These are phyloP conservation scores for Plectosphaerella cucumerina DNA, from an alignment of 2,329 filamentous ascomycete genomes.

Conservation along the genomic window DNA sequence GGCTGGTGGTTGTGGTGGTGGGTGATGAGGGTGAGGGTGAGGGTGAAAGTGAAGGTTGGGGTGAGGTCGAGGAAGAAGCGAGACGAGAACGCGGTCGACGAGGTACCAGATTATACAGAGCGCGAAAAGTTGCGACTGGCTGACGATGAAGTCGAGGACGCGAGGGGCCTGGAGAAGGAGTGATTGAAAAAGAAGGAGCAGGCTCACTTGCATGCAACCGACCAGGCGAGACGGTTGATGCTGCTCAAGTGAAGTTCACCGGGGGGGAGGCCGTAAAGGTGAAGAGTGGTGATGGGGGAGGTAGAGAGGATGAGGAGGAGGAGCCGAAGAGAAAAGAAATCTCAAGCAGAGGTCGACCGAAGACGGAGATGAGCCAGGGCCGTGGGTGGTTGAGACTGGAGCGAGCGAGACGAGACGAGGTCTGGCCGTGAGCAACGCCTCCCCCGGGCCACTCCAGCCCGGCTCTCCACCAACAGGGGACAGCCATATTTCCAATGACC, in stretches of 20 bases:
- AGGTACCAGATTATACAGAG: not conserved
- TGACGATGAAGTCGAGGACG: not conserved
- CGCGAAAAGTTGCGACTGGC: not conserved
- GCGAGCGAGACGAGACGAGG: not conserved
- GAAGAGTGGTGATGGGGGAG: not conserved
- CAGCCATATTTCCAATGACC: not conserved
- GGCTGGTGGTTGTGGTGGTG: too few species aligned
- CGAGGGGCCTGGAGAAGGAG: constrained; percentile 1
- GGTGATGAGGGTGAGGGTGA: constrained; percentile 9
- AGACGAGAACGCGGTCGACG: not conserved
- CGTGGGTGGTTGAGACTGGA: not conserved
- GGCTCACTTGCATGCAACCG: constrained; percentile 3
- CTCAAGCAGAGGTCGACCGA: not conserved
- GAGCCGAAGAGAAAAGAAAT: not conserved
- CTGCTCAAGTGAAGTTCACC: not conserved
- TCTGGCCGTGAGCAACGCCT: not conserved
- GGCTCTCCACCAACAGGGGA: not conserved
- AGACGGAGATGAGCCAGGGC: not conserved
- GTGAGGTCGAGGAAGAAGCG: not conserved
- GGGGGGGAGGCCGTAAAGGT: not conserved
- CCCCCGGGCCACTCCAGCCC: not conserved
- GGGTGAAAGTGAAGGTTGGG: not conserved
- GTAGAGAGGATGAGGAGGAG: not conserved
- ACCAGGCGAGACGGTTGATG: not conserved
- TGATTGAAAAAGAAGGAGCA: constrained; percentile 1